Evolutionary conservation across 805 yeast species (phyloP), one percentile per base, ranked within the genome.

Genomic region (Dipodascus geniculatus): DNA sequence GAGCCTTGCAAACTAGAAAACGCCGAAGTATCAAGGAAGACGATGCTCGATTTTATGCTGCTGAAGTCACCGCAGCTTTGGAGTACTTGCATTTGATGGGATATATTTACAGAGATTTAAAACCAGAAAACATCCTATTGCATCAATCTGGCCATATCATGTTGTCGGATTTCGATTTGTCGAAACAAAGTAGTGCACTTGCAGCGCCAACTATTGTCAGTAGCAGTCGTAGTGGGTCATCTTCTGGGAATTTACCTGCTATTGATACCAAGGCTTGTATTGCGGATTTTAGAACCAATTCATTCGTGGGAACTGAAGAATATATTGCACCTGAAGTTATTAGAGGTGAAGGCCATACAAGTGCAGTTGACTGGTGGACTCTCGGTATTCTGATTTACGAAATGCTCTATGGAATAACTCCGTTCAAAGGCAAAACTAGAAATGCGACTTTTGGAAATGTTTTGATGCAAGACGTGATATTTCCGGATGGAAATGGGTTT

Each of bases 361-460:
- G 91, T 4, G 96, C 98, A 0, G 99, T 93, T 17, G 99, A 93
- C 68, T 93, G 99, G 99, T 93, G 99, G 99, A 93, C 99, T 0
- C 72, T 93, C 59, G 99, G 99, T 2, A 89, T 93, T 20, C 76
- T 93, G 62, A 73, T 89, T 22, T 95, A 81, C 68, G 99, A 93
- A 65, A 93, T 93, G 99, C 71, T 93, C 22, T 90, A 81, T 68
- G 98, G 98, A 1, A 85, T 88, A 6, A 93, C 99, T 0, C 99
- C 99, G 1, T 93, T 91, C 71, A 93, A 93, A 70, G 99, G 99
- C 3, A 74, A 80, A 35, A 88, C 83, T 59, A 77, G 98, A 48
- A 89, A 89, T 63, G 83, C 83, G 60, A 93, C 99, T 0, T 93
- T 93, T 66, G 81, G 91, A 48, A 87, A 88, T 61, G 82, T 93